phyloP scores from a whole-genome alignment of 2,329 filamentous ascomycete genomes.

The Phaeosphaeria sp. region DNA sequence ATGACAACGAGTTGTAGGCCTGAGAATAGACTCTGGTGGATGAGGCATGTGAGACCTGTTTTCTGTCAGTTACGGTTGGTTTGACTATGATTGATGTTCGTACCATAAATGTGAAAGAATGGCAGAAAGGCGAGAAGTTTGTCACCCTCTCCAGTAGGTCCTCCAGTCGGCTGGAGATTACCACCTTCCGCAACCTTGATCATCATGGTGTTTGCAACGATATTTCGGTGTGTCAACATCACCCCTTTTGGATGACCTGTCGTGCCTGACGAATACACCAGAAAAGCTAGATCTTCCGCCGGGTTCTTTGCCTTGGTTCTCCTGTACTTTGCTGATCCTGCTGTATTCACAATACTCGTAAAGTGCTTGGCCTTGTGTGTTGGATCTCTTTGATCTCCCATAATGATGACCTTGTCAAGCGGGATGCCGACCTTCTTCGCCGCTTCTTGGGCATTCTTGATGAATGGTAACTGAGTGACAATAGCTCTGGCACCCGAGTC shows the following conservation, averaged over 20 bases:
- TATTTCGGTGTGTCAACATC: conserved; percentile 81
- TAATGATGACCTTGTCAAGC: conserved; percentile 73
- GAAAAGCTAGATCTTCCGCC: conserved; percentile 76
- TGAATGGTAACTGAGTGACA: conserved; percentile 72
- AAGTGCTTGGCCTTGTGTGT: conserved; percentile 72
- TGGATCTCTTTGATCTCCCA: conserved; percentile 73
- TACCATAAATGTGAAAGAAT: conserved; percentile 90
- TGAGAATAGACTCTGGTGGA: conserved; percentile 71
- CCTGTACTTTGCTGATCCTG: conserved; percentile 64
- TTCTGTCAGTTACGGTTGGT: conserved; percentile 4
- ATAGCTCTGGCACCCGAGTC: conserved; percentile 78
- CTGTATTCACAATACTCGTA: conserved; percentile 70
- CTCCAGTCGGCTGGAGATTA: conserved; percentile 64
- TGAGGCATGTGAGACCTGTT: conserved; percentile 71
- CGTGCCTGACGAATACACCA: conserved; percentile 89
- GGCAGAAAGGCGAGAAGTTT: conserved; percentile 80
- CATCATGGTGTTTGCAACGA: conserved; percentile 72
- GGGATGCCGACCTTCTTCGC: conserved; percentile 73
- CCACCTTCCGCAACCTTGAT: conserved; percentile 51
- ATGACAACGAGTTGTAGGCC: conserved; percentile 74
- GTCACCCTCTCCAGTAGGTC: conserved; percentile 69
- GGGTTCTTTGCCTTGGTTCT: conserved; percentile 67
- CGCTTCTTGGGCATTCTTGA: conserved; percentile 71
- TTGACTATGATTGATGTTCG: not conserved
- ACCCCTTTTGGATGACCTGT: conserved; percentile 90